Conservation (phyloP, 2,329 filamentous ascomycete species). For the Hymenoscyphus scutula region DNA sequence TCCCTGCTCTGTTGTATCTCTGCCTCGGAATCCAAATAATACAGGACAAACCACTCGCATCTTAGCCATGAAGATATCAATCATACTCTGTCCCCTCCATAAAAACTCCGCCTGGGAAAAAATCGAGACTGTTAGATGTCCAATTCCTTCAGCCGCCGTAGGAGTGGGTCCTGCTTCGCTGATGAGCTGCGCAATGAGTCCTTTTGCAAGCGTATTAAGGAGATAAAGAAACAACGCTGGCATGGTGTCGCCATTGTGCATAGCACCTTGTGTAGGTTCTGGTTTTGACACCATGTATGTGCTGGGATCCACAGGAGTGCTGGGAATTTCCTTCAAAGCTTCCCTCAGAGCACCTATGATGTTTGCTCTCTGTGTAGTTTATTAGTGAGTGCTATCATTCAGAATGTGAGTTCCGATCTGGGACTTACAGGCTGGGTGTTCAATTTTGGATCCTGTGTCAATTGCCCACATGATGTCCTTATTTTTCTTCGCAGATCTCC, state of each 20-base stretch:
- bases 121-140: constrained; percentile 71
- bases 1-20: constrained; percentile 68
- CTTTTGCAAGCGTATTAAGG: constrained; percentile 73
- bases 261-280: constrained; percentile 48
- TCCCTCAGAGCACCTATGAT: constrained; percentile 54
- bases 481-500: constrained; percentile 72
- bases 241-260: constrained; percentile 51
- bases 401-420: background rate
- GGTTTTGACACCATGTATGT: constrained; percentile 50
- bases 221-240: constrained; percentile 71
- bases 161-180: constrained; percentile 63
- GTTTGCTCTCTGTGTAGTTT: constrained; percentile 32
- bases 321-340: constrained; percentile 51
- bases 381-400: background rate
- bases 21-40: constrained; percentile 78
- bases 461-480: constrained; percentile 69
- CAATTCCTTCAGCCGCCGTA: constrained; percentile 71
- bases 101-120: constrained; percentile 68
- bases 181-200: constrained; percentile 66
- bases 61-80: constrained; percentile 86
- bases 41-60: constrained; percentile 77
- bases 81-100: constrained; percentile 65
- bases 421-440: constrained; percentile 56
- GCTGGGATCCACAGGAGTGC: constrained; percentile 52
- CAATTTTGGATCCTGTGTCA: constrained; percentile 57